Conservation (phyloP, 2,329 filamentous ascomycete species). For the Plenodomus lindquistii region DNA sequence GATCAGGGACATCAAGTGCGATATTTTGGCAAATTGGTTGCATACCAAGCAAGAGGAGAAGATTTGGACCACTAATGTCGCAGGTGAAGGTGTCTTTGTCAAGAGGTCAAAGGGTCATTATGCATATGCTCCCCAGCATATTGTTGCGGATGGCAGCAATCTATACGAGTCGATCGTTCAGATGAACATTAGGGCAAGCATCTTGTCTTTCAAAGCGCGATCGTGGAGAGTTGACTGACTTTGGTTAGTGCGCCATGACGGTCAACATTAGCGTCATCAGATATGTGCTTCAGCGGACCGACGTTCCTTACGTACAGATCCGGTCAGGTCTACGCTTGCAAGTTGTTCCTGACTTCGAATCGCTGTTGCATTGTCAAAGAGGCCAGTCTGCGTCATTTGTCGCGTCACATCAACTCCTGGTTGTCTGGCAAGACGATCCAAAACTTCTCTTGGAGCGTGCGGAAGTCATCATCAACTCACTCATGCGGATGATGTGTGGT, state of each 20-base stretch:
- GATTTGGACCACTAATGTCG: slow-evolving; percentile 53
- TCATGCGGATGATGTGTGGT: slow-evolving; percentile 72
- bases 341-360: slow-evolving; percentile 61
- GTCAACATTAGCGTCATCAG: slow-evolving; percentile 67
- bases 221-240: slow-evolving; percentile 15
- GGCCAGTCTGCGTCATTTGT: slow-evolving; percentile 82
- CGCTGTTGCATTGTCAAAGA: slow-evolving; percentile 66
- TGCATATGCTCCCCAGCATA: slow-evolving; percentile 54
- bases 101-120: slow-evolving; percentile 58
- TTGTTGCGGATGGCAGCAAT: slow-evolving; percentile 51
- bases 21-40: slow-evolving; percentile 67
- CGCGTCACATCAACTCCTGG: slow-evolving; percentile 68
- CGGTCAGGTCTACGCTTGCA: slow-evolving; percentile 63
- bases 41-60: slow-evolving; percentile 64
- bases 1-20: slow-evolving; percentile 59
- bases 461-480: slow-evolving; percentile 72
- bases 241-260: slow-evolving; percentile 66
- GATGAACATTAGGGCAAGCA: slow-evolving; percentile 59
- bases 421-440: slow-evolving; percentile 84
- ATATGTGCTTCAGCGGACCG: slow-evolving; percentile 56
- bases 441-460: slow-evolving; percentile 71
- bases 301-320: slow-evolving; percentile 61
- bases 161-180: slow-evolving; percentile 55
- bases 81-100: slow-evolving; percentile 60
- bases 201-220: neutral